Percentiles rank a stretch among this genome's conserved stretches.
These are phyloP conservation scores for Zychaea mexicana DNA, from an alignment of 371 early-diverging fungal genomes.

Conservation along the genomic window DNA sequence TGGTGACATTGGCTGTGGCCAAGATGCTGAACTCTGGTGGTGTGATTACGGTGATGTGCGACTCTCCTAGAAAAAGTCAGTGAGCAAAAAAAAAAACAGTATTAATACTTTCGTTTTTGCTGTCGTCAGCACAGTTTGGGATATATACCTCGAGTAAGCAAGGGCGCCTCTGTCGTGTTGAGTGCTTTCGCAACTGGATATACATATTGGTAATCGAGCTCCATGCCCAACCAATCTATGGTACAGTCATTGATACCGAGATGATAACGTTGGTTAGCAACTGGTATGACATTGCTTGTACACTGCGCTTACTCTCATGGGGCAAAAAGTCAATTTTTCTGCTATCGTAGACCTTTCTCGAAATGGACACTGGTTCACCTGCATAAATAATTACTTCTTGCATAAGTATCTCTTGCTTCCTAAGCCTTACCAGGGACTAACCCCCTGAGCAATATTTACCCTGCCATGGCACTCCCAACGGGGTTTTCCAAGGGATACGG, in stretches of 20 bases:
- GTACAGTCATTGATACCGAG: too few species aligned
- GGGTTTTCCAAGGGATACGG: conserved; percentile 3
- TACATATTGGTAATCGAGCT: conserved; percentile 61
- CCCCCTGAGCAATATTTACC: conserved; percentile 11
- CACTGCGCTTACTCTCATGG: conserved; percentile 30
- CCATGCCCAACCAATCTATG: conserved; percentile 64
- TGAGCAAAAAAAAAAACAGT: too few species aligned
- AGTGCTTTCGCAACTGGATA: conserved; percentile 54
- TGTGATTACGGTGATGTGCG: conserved; percentile 76
- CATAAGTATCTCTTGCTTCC: background rate
- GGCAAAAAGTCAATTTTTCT: conserved; percentile 50
- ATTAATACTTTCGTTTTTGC: background rate
- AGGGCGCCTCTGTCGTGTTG: conserved; percentile 50
- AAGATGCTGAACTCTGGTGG: conserved; percentile 75
- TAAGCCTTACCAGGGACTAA: background rate
- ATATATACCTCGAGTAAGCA: conserved; percentile 41
- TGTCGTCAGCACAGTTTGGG: too few species aligned
- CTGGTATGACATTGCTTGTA: background rate
- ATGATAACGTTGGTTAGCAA: background rate
- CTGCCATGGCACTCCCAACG: conserved; percentile 26
- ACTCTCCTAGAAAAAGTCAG: conserved; percentile 56
- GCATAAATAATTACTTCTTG: background rate
- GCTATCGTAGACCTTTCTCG: conserved; percentile 45
- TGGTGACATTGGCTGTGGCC: conserved; percentile 64
- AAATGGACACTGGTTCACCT: conserved; percentile 35